A percentile compares a stretch with the other conserved stretches of the same genome.
phyloP scores from a whole-genome alignment of 129 eudicot species.

The Pseudognaphalium luteoalbum region DNA sequence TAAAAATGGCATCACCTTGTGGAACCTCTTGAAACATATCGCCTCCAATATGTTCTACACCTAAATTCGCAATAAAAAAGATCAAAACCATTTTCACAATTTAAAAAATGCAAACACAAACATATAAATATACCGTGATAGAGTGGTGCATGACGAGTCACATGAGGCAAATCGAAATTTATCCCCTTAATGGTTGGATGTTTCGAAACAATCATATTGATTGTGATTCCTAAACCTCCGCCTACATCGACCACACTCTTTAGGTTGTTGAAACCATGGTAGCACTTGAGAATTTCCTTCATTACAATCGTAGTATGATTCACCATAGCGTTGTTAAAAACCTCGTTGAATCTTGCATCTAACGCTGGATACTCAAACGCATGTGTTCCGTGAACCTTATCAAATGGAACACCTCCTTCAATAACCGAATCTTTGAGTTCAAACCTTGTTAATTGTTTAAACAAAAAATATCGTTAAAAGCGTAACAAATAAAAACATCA shows the following conservation, averaged over 20 bases:
- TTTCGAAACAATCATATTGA: conserved; percentile 30
- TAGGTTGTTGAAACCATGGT: conserved; percentile 38
- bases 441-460: conserved; percentile 25
- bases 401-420: conserved; percentile 33
- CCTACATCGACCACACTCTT: conserved; percentile 45
- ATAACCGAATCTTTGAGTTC: conserved; percentile 31
- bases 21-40: conserved; percentile 65
- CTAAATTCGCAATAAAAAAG: conserved; percentile 3
- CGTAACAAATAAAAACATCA: no score
- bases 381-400: conserved; percentile 28
- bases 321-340: conserved; percentile 41
- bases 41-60: conserved; percentile 50
- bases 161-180: conserved; percentile 49
- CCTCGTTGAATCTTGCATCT: conserved; percentile 33
- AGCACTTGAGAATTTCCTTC: conserved; percentile 30
- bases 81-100: not conserved
- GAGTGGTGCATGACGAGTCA: conserved; percentile 27
- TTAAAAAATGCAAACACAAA: not conserved
- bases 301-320: conserved; percentile 35
- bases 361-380: conserved; percentile 23
- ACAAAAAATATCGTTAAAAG: not conserved
- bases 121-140: conserved; percentile 29
- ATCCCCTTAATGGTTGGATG: conserved; percentile 38
- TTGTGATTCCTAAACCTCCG: conserved; percentile 45
- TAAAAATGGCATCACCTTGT: conserved; percentile 45